Base-by-base conservation (phyloP, 495 filamentous ascomycete species). In the Podospora comata region DNA sequence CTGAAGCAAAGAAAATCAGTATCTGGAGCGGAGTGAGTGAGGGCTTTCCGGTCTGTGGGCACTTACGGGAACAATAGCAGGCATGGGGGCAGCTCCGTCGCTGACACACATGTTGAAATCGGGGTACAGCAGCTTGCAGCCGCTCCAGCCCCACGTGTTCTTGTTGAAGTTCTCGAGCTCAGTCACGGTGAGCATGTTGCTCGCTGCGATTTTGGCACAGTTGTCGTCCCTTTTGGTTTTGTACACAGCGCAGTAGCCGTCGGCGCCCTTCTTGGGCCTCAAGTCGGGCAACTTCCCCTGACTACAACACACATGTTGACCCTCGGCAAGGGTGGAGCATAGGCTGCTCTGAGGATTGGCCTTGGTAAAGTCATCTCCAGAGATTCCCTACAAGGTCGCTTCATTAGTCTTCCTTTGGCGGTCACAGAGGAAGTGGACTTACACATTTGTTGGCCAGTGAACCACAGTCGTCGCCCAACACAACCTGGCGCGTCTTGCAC, bases 281-380 rank as follows among this genome's bases (percentile, higher is more conserved):
- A 59, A 68, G 66, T 68, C 66, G 5, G 72, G 72, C n/a, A 74
- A 39, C 5, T 56, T 68, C 44, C 72, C 72, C 15, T 62, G 26
- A 23, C 76, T 76, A 68, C 83, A 85, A 73, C 83, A 86, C 53
- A 85, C 82, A n/a, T 76, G 57, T 39, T 84, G 71, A 16, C 73
- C 74, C 7, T 70, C 60, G 26, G 57, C 56, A 2, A 83, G 72
- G 11, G 65, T 75, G 4, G 74, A 75, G 72, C 80, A 84, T 4
- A 81, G 64, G 15, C 70, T 71, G 7, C 71, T 20, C 18, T 54
- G 9, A 13, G 64, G 68, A 4, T 76, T 60, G 72, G 80, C 64
- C 18, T 54, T 65, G 9, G 18, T 4, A 53, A 68, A 54, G 4
- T 68, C 9, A 23, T 26, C 20, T 23, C 64, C 44, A 3, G 71